Percentiles rank a stretch among this genome's conserved stretches.
Conservation (phyloP, 192 early-diverging fungal species). For the Borealophlyctis nickersoniae region DNA sequence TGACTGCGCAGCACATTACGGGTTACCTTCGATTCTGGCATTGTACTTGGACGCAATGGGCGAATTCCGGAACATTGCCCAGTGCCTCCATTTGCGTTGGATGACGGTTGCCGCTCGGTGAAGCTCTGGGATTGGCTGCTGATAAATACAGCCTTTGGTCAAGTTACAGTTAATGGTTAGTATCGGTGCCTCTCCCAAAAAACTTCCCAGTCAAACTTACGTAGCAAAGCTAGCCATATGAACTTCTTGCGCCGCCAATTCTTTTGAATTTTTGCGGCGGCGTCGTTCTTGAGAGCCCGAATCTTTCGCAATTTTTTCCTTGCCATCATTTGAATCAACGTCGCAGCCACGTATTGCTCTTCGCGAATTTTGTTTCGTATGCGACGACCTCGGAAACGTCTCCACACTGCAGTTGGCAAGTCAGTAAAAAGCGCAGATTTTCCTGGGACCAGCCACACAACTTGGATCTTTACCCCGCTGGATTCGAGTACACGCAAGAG, state of each 20-base stretch:
- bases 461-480: slow-evolving; percentile 47
- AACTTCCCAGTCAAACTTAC: slow-evolving; percentile 18
- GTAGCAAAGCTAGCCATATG: slow-evolving; percentile 54
- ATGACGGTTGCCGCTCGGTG: slow-evolving; percentile 48
- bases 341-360: slow-evolving; percentile 49
- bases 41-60: slow-evolving; percentile 54
- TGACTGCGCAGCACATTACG: neutral
- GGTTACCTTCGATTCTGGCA: slow-evolving; percentile 44
- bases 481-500: slow-evolving; percentile 50
- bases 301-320: slow-evolving; percentile 44
- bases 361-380: slow-evolving; percentile 40
- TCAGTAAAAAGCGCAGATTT: too few species aligned
- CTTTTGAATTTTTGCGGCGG: slow-evolving; percentile 49
- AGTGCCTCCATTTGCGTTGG: slow-evolving; percentile 52
- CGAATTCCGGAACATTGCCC: slow-evolving; percentile 54
- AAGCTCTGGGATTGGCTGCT: slow-evolving; percentile 48
- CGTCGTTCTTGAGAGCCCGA: slow-evolving; percentile 46
- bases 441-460: too few species aligned
- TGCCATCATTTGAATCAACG: slow-evolving; percentile 51
- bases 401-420: slow-evolving; percentile 34
- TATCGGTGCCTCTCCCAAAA: too few species aligned
- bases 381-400: slow-evolving; percentile 38
- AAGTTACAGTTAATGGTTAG: neutral
- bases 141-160: slow-evolving; percentile 48
- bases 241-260: slow-evolving; percentile 49